Base-by-base conservation (phyloP, 2,329 filamentous ascomycete species). In the Ophiostoma populinum region DNA sequence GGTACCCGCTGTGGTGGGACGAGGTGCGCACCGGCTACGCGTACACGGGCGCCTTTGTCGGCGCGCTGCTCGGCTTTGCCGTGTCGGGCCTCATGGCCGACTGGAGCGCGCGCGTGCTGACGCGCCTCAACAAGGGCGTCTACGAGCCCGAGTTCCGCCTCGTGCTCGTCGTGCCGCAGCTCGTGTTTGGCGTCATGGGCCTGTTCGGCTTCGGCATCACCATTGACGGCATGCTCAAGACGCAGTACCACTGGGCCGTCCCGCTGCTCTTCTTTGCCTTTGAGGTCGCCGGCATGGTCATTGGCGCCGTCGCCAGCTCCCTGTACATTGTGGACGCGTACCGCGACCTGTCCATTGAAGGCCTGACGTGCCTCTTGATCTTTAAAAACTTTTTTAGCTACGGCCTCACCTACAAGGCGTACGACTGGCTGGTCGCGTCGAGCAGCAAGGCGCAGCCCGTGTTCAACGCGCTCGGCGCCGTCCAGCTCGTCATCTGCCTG, bases 381-480 rank as follows among this genome's bases (percentile, higher is more conserved):
- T 93, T 94, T 64, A 94, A 94, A 57, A 93, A 94, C 55, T 68
- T 94, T 42, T 92, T 94, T 58, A 80, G 76, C 42, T 94, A 92
- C 47, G 71, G 74, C 6, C 60, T 94, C 37, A 92, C 86, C 0
- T 92, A 76, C 52, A 78, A 71, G 45, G 83, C 82, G 1, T 92
- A 82, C 47, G 64, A 85, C 38, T 94, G 87, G 86, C 63, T 93
- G 18, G 63, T 78, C 8, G 44, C 57, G 1, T 71, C 71, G 2
- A 70, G 75, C n/a, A 68, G 72, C 40, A 63, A 66, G 31, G 52
- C 54, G 5, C 61, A 58, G 18, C 52, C 50, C 4, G 47, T 56
- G 0, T 87, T 94, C 55, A 65, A 79, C 36, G 65, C 70, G 15
- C 67, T 93, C 31, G 75, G 71, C 2, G 78, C 72, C 24, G 72